Evolutionary conservation across 768 basidiomycete genomes (phyloP).

Genomic region (Xerocomus potaroensis): DNA sequence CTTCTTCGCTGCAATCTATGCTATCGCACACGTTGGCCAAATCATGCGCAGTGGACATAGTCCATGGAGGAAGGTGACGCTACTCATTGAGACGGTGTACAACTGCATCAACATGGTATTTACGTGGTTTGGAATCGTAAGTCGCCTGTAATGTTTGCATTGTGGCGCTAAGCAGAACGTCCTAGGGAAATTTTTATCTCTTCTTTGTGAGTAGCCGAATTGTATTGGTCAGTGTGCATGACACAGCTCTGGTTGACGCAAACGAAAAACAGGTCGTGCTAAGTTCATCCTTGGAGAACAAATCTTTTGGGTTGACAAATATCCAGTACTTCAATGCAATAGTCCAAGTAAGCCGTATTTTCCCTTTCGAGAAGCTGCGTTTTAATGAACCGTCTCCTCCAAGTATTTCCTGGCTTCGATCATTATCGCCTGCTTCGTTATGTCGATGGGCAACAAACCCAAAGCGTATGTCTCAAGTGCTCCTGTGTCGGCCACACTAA

Average conservation of each 20-base stretch:
- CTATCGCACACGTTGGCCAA: constrained; percentile 66
- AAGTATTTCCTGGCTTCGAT: constrained; percentile 83
- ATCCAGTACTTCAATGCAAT: constrained; percentile 74
- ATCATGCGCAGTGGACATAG: constrained; percentile 55
- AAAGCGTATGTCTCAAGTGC: constrained; percentile 48
- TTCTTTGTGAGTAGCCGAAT: constrained; percentile 68
- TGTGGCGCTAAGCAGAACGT: background rate
- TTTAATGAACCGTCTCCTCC: constrained; percentile 2
- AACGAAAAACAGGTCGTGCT: constrained; percentile 60
- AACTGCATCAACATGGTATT: constrained; percentile 85
- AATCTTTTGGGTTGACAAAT: constrained; percentile 55
- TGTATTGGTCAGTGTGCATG: background rate
- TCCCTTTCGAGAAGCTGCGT: background rate
- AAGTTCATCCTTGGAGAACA: constrained; percentile 81
- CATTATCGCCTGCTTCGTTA: constrained; percentile 85
- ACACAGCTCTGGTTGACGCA: background rate
- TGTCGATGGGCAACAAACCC: constrained; percentile 95
- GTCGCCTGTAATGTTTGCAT: constrained; percentile 24
- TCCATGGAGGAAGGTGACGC: constrained; percentile 59
- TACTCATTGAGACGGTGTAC: constrained; percentile 82
- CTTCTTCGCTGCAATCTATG: constrained; percentile 93
- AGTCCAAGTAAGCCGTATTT: constrained; percentile 50
- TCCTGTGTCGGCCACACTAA: constrained; percentile 1
- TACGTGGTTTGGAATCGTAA: constrained; percentile 89
- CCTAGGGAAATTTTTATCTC: constrained; percentile 88